Base-by-base conservation (phyloP, 2,329 filamentous ascomycete species). In the Venturiaceae sp. region DNA sequence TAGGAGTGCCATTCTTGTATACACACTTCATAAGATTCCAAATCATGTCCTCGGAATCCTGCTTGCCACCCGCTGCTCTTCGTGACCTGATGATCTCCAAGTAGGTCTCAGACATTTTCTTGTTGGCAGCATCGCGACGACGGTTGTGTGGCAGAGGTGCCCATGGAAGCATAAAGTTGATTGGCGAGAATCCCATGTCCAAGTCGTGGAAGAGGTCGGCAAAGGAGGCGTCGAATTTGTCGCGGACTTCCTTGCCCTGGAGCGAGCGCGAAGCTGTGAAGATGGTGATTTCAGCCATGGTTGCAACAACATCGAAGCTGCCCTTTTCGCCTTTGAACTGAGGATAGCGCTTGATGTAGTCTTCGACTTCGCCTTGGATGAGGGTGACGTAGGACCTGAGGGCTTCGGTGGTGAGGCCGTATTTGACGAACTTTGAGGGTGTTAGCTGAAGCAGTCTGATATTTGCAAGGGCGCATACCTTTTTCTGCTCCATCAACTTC, bases 401-500 rank as follows among this genome's bases (percentile, higher is more conserved):
- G 26, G 87, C 85, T 59, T 88, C 83, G 63, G 85, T 85, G 28
- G 87, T 90, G 57, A 92, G 83, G 62, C 86, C 87, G 66, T 87
- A 83, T 73, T 92, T 92, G 83, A 91, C 88, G 68, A 92, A 90
- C 86, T 83, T 66, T 26, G n/a, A 7, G 34, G 36, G 8, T 26
- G 47, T 64, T 32, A 58, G 44, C 44, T n/a, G n/a, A n/a, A 26
- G 2, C 5, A 41, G 33, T 50, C 23, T 2, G 23, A 8, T 16
- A 33, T 19, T 14, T 37, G 46, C 8, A 30, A 4, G 1, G 19
- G 47, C 52, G 58, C 74, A 62, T 71, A 91, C 88, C 83, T 92
- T 94, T 79, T 95, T 95, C 79, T 95, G 90, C 76, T 95, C 90
- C 90, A 95, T 95, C 68, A 95, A 82, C 75, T 95, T 95, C 60